Percentiles rank a stretch among this genome's conserved stretches.
These are phyloP conservation scores for Leucocoprinus birnbaumii DNA, from an alignment of 768 basidiomycete genomes.

Conservation along the genomic window DNA sequence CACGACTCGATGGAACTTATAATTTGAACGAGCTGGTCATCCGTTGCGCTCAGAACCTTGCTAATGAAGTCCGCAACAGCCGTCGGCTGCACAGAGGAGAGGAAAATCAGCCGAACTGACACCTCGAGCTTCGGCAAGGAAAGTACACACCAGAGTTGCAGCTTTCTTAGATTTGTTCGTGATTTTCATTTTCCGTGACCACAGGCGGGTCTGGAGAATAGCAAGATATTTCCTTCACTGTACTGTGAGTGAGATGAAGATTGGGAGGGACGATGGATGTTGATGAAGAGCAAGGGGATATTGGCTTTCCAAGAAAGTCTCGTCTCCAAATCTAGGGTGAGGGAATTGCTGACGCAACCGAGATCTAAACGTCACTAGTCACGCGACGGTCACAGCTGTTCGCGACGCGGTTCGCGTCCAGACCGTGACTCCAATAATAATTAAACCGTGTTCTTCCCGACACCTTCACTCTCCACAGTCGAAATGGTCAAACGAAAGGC, in stretches of 20 bases:
- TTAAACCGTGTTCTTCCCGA: not conserved
- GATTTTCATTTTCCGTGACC: slow-evolving; percentile 81
- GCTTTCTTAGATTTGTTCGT: slow-evolving; percentile 81
- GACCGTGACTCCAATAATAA: not conserved
- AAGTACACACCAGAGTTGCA: slow-evolving; percentile 63
- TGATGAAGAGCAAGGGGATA: slow-evolving; percentile 10
- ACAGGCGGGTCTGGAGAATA: slow-evolving; percentile 33
- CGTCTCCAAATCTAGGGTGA: slow-evolving; percentile 6
- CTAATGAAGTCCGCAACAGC: slow-evolving; percentile 80
- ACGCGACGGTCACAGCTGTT: slow-evolving; percentile 17
- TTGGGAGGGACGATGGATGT: not conserved
- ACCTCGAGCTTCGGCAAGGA: slow-evolving; percentile 17
- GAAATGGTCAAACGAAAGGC: slow-evolving; percentile 28
- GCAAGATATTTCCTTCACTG: slow-evolving; percentile 8
- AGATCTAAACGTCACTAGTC: slow-evolving; percentile 13
- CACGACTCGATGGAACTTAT: slow-evolving; percentile 74
- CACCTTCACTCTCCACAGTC: not conserved
- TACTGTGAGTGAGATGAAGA: not conserved
- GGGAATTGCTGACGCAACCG: slow-evolving; percentile 32
- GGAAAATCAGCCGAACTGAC: slow-evolving; percentile 17
- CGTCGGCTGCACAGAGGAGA: slow-evolving; percentile 50
- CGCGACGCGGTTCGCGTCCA: not conserved
- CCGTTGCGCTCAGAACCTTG: slow-evolving; percentile 61
- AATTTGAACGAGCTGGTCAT: slow-evolving; percentile 67
- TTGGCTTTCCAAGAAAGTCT: slow-evolving; percentile 7